Evolutionary conservation across 192 early-diverging fungal species (phyloP).

Genomic region (Coemansia sp.): DNA sequence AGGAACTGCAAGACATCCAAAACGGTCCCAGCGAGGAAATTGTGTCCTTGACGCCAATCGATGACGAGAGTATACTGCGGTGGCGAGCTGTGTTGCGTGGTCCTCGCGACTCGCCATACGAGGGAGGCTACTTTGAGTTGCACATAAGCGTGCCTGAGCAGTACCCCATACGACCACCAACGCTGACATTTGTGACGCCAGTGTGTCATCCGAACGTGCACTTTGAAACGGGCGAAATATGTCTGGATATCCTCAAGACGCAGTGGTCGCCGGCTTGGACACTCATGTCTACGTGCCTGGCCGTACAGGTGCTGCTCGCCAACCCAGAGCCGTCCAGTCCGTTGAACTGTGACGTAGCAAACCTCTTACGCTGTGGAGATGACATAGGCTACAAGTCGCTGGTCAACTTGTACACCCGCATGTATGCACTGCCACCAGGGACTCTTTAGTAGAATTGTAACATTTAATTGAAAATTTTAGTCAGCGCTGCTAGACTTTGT

Average conservation of each 20-base stretch:
- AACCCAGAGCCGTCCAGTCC: slow-evolving; percentile 88
- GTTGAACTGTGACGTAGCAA: slow-evolving; percentile 94
- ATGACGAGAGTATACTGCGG: slow-evolving; percentile 46
- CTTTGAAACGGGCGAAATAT: slow-evolving; percentile 95
- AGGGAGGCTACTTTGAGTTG: slow-evolving; percentile 82
- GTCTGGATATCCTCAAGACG: slow-evolving; percentile 90
- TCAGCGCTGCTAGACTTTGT: slow-evolving; percentile 50
- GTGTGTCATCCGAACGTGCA: slow-evolving; percentile 95
- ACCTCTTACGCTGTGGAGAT: slow-evolving; percentile 86
- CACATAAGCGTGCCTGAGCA: slow-evolving; percentile 68
- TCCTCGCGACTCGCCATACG: slow-evolving; percentile 47
- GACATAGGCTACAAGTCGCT: slow-evolving; percentile 81
- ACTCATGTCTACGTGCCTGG: slow-evolving; percentile 77
- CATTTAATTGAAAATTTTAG: not conserved
- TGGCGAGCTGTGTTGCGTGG: slow-evolving; percentile 55
- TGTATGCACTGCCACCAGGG: slow-evolving; percentile 57
- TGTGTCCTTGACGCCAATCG: slow-evolving; percentile 26
- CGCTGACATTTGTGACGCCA: slow-evolving; percentile 74
- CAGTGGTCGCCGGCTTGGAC: slow-evolving; percentile 98
- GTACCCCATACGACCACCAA: slow-evolving; percentile 73
- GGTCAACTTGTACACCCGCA: slow-evolving; percentile 77
- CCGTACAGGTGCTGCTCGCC: slow-evolving; percentile 79
- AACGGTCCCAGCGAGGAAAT: slow-evolving; percentile 28
- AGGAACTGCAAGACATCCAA: slow-evolving; percentile 57
- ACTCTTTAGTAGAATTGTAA: not conserved